A percentile compares a stretch with the other conserved stretches of the same genome.
These are phyloP conservation scores for Plantago elongata DNA, from an alignment of 257 asterid genomes.

Conservation along the genomic window DNA sequence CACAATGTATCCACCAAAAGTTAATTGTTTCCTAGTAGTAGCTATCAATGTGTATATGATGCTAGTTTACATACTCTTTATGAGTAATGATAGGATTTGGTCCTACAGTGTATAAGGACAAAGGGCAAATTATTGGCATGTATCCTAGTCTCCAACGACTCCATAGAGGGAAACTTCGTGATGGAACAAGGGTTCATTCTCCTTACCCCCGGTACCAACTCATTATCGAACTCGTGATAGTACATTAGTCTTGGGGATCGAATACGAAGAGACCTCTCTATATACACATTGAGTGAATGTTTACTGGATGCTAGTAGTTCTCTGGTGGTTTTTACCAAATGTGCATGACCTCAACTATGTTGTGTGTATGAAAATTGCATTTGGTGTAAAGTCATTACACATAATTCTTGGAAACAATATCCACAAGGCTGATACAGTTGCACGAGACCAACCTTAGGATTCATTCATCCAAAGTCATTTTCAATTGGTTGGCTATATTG, in stretches of 20 bases:
- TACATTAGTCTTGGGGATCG: no score
- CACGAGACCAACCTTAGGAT: conserved; percentile 12
- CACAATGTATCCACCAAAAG: neutral
- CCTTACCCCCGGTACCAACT: no score
- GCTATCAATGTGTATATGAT: neutral
- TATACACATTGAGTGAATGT: no score
- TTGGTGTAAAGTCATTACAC: neutral
- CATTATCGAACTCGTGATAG: no score
- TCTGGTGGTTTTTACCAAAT: no score
- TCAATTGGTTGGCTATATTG: conserved; percentile 30
- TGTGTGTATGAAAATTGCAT: neutral
- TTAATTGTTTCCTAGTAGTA: neutral
- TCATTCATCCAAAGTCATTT: conserved; percentile 27
- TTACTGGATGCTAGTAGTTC: no score
- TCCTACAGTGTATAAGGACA: neutral
- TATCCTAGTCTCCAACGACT: no score
- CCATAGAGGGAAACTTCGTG: no score
- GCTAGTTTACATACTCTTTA: neutral
- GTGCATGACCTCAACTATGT: no score
- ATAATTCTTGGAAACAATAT: neutral
- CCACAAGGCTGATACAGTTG: neutral
- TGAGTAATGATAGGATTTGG: neutral
- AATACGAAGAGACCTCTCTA: no score
- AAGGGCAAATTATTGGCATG: no score
- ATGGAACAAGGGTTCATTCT: no score